Conservation (phyloP, 257 asterid genomes). For the Solanum chiquidenum region DNA sequence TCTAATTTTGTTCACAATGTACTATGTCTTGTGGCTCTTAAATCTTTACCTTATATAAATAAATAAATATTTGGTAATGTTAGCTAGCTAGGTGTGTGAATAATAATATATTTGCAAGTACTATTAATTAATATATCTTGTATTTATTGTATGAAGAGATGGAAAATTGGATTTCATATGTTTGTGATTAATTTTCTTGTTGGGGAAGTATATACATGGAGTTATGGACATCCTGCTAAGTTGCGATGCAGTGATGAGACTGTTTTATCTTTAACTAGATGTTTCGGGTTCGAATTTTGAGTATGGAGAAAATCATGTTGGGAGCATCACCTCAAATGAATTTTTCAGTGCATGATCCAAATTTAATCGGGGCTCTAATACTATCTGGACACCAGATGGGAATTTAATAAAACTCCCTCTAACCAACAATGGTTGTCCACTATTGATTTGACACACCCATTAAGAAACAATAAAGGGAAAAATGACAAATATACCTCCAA, state of each 20-base stretch:
- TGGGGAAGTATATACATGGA: neutral
- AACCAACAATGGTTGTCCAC: too few relatives aligned
- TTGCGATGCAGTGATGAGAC: accelerated
- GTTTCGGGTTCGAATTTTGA: accelerated
- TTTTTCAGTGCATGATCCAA: too few relatives aligned
- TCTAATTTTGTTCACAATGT: neutral
- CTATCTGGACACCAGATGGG: neutral
- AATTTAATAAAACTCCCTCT: too few relatives aligned
- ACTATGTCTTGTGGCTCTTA: neutral
- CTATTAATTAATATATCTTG: neutral
- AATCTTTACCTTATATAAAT: neutral
- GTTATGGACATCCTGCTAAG: neutral
- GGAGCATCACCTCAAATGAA: accelerated
- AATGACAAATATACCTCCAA: too few relatives aligned
- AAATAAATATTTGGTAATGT: neutral
- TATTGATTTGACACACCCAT: too few relatives aligned
- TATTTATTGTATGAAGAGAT: neutral
- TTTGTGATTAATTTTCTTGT: neutral
- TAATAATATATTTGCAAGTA: neutral
- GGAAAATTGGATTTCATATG: neutral
- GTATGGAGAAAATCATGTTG: too few relatives aligned
- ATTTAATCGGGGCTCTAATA: accelerated
- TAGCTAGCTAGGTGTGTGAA: neutral
- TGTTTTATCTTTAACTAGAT: too few relatives aligned
- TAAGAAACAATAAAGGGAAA: too few relatives aligned